phyloP scores from a whole-genome alignment of 768 basidiomycete genomes.

The Obba rivulosa region DNA sequence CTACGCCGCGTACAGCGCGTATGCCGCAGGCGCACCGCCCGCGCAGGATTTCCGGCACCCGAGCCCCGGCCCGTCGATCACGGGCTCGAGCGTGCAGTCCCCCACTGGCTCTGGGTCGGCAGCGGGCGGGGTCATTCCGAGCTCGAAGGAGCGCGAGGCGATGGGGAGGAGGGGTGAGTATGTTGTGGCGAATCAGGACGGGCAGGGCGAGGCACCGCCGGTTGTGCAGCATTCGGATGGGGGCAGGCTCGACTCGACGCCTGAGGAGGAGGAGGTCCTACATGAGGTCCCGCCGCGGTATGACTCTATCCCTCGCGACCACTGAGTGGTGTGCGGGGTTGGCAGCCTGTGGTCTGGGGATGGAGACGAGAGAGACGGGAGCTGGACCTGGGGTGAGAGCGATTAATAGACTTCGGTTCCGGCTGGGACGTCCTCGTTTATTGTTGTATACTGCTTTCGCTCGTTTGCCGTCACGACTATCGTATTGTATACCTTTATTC shows the following conservation, averaged over 20 bases:
- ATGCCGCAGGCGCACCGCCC: conserved; percentile 4
- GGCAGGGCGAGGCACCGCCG: conserved; percentile 5
- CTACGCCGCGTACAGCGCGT: conserved; percentile 14
- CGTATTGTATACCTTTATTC: no score
- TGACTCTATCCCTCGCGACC: conserved; percentile 23
- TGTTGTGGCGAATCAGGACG: conserved; percentile 20
- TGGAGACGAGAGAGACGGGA: not conserved
- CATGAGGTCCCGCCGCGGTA: conserved; percentile 28
- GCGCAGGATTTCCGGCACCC: conserved; percentile 18
- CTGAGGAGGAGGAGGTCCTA: conserved; percentile 8
- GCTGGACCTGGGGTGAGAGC: not conserved
- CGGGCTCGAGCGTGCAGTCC: conserved; percentile 1
- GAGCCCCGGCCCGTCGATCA: conserved; percentile 21
- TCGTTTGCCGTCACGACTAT: no score
- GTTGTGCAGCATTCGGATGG: conserved; percentile 27
- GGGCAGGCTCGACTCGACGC: conserved; percentile 18
- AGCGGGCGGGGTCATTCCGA: conserved; percentile 12
- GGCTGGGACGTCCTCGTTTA: no score
- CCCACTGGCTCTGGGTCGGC: conserved; percentile 1
- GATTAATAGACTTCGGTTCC: no score
- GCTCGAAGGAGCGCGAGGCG: conserved; percentile 27
- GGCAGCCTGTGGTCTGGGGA: no score
- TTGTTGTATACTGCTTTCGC: no score
- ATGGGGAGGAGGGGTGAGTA: conserved; percentile 12
- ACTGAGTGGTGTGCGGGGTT: not conserved